phyloP scores from a whole-genome alignment of 2,329 filamentous ascomycete genomes.

The Cytospora mali region DNA sequence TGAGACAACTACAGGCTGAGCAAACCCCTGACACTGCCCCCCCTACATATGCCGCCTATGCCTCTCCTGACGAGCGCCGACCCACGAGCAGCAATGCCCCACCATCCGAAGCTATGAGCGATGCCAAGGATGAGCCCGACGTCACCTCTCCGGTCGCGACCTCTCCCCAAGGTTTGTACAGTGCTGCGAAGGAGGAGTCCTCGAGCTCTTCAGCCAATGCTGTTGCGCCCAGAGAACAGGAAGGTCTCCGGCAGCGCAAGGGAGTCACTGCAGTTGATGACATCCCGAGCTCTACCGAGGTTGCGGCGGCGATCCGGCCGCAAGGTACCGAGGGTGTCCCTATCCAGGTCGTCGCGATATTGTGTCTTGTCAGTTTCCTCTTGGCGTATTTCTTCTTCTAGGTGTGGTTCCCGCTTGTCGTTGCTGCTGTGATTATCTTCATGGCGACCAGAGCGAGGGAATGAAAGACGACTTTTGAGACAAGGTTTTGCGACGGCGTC shows the following conservation, averaged over 20 bases:
- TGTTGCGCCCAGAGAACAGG: slow-evolving; percentile 67
- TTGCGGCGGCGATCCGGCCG: slow-evolving; percentile 50
- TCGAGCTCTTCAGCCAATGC: slow-evolving; percentile 64
- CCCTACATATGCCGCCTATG: slow-evolving; percentile 34
- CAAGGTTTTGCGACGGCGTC: neutral
- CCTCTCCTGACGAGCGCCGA: slow-evolving; percentile 37
- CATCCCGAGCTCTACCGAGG: slow-evolving; percentile 42
- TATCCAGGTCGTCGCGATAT: slow-evolving; percentile 77
- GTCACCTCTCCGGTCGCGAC: slow-evolving; percentile 31
- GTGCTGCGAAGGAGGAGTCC: slow-evolving; percentile 35
- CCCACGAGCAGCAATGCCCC: slow-evolving; percentile 30
- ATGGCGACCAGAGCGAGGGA: neutral
- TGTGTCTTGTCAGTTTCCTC: slow-evolving; percentile 90
- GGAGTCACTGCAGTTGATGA: slow-evolving; percentile 43
- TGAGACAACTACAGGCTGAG: slow-evolving; percentile 33
- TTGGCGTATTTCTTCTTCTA: slow-evolving; percentile 97
- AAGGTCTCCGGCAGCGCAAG: slow-evolving; percentile 80
- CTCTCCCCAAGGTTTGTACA: slow-evolving; percentile 28
- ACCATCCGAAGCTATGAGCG: slow-evolving; percentile 27
- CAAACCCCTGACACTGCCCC: slow-evolving; percentile 37
- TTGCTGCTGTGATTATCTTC: slow-evolving; percentile 5
- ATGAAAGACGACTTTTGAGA: neutral
- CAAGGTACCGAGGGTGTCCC: slow-evolving; percentile 76
- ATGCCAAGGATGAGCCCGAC: slow-evolving; percentile 30
- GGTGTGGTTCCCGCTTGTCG: slow-evolving; percentile 1